phyloP scores from a whole-genome alignment of 108 stramenopile species.

The Cyclotella sp. region DNA sequence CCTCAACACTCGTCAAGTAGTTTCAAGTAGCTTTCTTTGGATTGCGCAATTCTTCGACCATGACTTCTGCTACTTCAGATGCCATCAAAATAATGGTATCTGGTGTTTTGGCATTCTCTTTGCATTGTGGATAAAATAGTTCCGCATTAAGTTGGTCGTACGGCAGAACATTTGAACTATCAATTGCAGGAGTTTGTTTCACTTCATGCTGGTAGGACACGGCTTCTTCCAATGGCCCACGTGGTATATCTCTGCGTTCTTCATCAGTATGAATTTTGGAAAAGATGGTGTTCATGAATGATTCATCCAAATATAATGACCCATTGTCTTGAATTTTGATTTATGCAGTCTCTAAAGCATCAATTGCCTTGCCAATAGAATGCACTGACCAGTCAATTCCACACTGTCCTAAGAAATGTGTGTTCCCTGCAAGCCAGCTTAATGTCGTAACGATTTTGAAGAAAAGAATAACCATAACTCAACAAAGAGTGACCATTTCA shows the following conservation, averaged over 20 bases:
- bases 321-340: no score
- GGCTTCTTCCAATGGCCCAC: constrained; percentile 18
- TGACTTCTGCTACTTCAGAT: neutral
- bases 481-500: no score
- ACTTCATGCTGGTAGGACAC: constrained; percentile 16
- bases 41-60: neutral
- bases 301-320: constrained; percentile 10
- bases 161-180: no score
- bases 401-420: neutral
- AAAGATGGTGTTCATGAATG: constrained; percentile 6
- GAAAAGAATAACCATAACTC: no score
- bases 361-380: constrained; percentile 23
- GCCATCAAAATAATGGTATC: constrained; percentile 8
- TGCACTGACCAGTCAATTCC: constrained; percentile 18
- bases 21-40: no score
- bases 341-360: neutral
- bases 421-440: no score
- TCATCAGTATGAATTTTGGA: neutral
- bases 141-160: constrained; percentile 12
- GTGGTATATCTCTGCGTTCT: neutral
- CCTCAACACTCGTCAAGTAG: no score
- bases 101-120: constrained; percentile 5
- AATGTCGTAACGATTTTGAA: no score
- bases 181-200: no score
- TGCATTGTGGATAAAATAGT: constrained; percentile 18